These are phyloP conservation scores for Amorphotheca resinae DNA, from an alignment of 495 filamentous ascomycete species.

Conservation along the genomic window DNA sequence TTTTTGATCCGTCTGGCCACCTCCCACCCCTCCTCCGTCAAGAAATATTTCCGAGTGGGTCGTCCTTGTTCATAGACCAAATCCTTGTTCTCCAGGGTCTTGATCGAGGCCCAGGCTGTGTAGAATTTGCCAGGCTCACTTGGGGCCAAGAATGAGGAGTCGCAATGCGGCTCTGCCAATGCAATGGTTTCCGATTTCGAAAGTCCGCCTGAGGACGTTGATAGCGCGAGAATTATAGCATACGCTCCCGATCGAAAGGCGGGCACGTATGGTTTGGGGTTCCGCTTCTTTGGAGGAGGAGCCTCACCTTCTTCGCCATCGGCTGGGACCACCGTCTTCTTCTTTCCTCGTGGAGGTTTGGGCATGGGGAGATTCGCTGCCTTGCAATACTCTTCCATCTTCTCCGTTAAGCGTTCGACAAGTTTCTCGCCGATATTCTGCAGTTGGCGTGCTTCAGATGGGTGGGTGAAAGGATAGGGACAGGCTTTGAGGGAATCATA, in stretches of 20 bases:
- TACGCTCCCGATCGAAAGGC: constrained; percentile 60
- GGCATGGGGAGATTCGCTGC: constrained; percentile 64
- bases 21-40: constrained; percentile 73
- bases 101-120: constrained; percentile 82
- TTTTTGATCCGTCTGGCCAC: constrained; percentile 56
- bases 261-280: constrained; percentile 59
- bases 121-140: constrained; percentile 56
- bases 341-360: constrained; percentile 32
- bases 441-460: constrained; percentile 58
- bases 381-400: constrained; percentile 51
- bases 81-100: constrained; percentile 61
- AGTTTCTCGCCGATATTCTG: constrained; percentile 61
- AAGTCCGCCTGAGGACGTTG: constrained; percentile 41
- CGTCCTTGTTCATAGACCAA: constrained; percentile 60
- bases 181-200: constrained; percentile 60
- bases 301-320: constrained; percentile 19
- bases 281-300: constrained; percentile 41
- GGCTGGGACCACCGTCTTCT: constrained; percentile 17
- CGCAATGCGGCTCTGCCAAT: constrained; percentile 58
- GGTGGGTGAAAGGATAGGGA: constrained; percentile 61
- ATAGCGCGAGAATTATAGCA: constrained; percentile 57
- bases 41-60: constrained; percentile 52
- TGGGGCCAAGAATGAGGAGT: constrained; percentile 61
- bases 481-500: constrained; percentile 73
- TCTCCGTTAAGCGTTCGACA: constrained; percentile 56